Evolutionary conservation across 345 rosid species (phyloP).

Genomic region (Rubroshorea leprosula): DNA sequence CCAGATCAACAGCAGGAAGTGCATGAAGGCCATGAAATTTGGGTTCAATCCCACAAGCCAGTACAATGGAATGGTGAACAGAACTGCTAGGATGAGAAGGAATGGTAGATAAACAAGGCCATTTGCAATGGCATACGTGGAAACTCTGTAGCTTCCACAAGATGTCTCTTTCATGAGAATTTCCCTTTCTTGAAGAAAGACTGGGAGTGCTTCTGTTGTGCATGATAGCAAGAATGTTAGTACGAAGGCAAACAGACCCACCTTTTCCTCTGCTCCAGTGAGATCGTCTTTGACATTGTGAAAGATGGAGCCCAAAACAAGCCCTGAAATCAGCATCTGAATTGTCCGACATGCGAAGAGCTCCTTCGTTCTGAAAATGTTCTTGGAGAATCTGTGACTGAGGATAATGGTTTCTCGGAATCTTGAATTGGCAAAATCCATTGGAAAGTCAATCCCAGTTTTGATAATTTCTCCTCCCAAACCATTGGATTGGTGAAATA

Average conservation of each 20-base stretch:
- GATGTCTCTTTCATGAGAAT: slow-evolving; percentile 89
- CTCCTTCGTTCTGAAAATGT: slow-evolving; percentile 80
- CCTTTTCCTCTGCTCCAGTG: slow-evolving; percentile 64
- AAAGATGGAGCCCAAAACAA: slow-evolving; percentile 87
- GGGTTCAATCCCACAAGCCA: slow-evolving; percentile 84
- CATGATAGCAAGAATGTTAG: slow-evolving; percentile 77
- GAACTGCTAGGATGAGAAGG: slow-evolving; percentile 66
- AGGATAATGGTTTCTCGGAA: slow-evolving; percentile 63
- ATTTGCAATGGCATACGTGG: slow-evolving; percentile 82
- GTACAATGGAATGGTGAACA: slow-evolving; percentile 72
- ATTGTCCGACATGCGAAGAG: slow-evolving; percentile 72
- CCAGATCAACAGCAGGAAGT: slow-evolving; percentile 82
- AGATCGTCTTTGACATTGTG: slow-evolving; percentile 53
- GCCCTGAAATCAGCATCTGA: slow-evolving; percentile 78
- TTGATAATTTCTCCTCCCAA: slow-evolving; percentile 48
- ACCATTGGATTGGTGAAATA: slow-evolving; percentile 74
- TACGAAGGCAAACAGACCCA: slow-evolving; percentile 90
- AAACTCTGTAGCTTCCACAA: slow-evolving; percentile 78
- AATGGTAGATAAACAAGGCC: slow-evolving; percentile 90
- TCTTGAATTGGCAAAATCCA: slow-evolving; percentile 62
- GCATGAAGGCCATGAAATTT: slow-evolving; percentile 55
- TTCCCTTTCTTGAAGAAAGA: slow-evolving; percentile 86
- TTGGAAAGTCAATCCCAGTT: slow-evolving; percentile 29
- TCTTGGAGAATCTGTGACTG: slow-evolving; percentile 84
- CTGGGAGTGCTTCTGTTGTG: slow-evolving; percentile 86